Percentiles rank a stretch among this genome's conserved stretches.
Conservation (phyloP, 441 rosid genomes). For the Gossypium aridum region DNA sequence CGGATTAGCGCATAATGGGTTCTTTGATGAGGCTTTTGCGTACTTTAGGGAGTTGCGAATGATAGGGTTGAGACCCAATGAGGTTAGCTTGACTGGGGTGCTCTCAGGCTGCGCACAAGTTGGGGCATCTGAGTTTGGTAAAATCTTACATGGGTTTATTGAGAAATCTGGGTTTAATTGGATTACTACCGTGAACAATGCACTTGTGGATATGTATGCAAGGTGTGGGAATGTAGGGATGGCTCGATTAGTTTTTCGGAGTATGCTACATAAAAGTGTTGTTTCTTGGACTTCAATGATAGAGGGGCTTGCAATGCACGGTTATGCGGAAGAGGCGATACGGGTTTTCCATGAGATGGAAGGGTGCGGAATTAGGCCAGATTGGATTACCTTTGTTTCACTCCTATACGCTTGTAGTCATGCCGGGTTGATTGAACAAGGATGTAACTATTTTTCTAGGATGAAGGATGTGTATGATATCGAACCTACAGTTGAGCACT, state of each 20-base stretch:
- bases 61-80: slow-evolving; percentile 45
- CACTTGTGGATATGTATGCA: slow-evolving; percentile 63
- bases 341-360: slow-evolving; percentile 56
- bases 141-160: slow-evolving; percentile 50
- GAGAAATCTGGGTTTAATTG: slow-evolving; percentile 51
- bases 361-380: slow-evolving; percentile 46
- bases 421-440: slow-evolving; percentile 65
- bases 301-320: slow-evolving; percentile 68
- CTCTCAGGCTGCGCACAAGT: slow-evolving; percentile 74
- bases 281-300: slow-evolving; percentile 86
- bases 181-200: slow-evolving; percentile 62
- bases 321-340: slow-evolving; percentile 63
- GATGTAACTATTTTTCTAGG: slow-evolving; percentile 43
- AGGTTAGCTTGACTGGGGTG: slow-evolving; percentile 72
- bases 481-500: slow-evolving; percentile 66
- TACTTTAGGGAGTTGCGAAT: slow-evolving; percentile 49
- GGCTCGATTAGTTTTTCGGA: slow-evolving; percentile 55
- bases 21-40: slow-evolving; percentile 47
- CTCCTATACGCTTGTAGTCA: slow-evolving; percentile 85
- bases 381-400: slow-evolving; percentile 47
- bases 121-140: slow-evolving; percentile 59
- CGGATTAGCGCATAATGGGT: slow-evolving; percentile 51
- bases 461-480: slow-evolving; percentile 50
- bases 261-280: slow-evolving; percentile 39
- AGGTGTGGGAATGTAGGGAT: slow-evolving; percentile 63